phyloP scores from a whole-genome alignment of 2,329 filamentous ascomycete species.

The Aaosphaeria pasadenensis region DNA sequence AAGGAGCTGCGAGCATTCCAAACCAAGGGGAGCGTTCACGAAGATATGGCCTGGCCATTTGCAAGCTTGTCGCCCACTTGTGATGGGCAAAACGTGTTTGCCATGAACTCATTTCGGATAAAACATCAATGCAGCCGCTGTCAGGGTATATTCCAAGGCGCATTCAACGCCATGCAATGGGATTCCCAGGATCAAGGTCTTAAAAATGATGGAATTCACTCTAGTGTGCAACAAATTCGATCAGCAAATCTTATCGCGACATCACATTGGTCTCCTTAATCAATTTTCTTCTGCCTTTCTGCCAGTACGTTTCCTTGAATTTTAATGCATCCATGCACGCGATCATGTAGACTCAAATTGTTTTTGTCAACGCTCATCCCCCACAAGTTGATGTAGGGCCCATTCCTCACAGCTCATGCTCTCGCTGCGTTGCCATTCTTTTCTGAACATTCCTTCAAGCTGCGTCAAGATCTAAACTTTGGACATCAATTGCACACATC shows the following conservation, averaged over 20 bases:
- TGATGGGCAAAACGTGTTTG: conserved; percentile 16
- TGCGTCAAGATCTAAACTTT: no score
- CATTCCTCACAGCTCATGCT: no score
- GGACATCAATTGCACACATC: no score
- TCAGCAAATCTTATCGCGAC: not conserved
- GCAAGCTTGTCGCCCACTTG: conserved; percentile 9
- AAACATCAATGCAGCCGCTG: conserved; percentile 17
- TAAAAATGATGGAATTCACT: conserved; percentile 8
- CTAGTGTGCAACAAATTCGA: no score
- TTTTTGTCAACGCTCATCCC: conserved; percentile 20
- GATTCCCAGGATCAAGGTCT: conserved; percentile 13
- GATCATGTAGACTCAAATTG: conserved; percentile 11
- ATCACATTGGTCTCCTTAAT: conserved; percentile 26
- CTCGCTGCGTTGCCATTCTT: no score
- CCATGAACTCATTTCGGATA: conserved; percentile 34
- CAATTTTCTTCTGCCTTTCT: conserved; percentile 12
- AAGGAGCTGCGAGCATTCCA: conserved; percentile 10
- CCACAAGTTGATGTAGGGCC: conserved; percentile 4
- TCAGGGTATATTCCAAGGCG: conserved; percentile 21
- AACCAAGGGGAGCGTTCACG: conserved; percentile 14
- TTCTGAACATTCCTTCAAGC: no score
- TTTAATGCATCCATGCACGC: conserved; percentile 21
- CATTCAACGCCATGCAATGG: conserved; percentile 2
- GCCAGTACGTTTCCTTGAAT: conserved; percentile 7
- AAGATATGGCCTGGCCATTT: conserved; percentile 4